Conservation (phyloP, 1,284 basidiomycete species). For the Apiotrichum brassicae region DNA sequence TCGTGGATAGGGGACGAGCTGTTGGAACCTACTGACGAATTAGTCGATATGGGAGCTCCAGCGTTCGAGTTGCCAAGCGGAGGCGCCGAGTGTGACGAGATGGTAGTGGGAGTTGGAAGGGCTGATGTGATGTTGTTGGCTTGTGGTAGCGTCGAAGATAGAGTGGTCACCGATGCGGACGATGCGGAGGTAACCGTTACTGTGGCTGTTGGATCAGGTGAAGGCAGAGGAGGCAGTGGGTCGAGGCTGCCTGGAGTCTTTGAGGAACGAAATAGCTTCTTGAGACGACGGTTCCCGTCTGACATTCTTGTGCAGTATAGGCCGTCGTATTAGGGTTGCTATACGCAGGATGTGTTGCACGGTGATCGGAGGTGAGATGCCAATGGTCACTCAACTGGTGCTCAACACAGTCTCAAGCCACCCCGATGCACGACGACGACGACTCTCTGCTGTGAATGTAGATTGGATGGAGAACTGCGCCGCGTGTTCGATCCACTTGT, state of each 20-base stretch:
- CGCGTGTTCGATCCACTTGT: no score
- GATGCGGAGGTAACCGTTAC: background rate
- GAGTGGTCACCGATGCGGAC: background rate
- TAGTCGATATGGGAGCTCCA: background rate
- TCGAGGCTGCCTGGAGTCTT: slow-evolving; percentile 3
- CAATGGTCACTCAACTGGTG: no score
- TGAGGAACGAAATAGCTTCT: slow-evolving; percentile 16
- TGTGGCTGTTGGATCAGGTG: background rate
- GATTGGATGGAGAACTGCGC: no score
- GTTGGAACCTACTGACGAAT: background rate
- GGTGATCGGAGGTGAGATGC: no score
- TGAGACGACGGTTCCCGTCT: slow-evolving; percentile 4
- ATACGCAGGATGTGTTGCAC: no score
- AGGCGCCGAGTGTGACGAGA: background rate
- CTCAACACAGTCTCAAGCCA: no score
- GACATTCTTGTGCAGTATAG: no score
- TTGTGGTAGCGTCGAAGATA: background rate
- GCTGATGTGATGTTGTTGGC: background rate
- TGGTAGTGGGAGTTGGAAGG: background rate
- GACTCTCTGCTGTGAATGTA: no score
- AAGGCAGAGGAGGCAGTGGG: slow-evolving; percentile 1
- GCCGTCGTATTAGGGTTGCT: no score
- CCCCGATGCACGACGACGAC: no score
- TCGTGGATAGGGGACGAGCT: background rate
- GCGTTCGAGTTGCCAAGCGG: background rate